Evolutionary conservation across 1,139 yeast species (phyloP), one percentile per base, ranked within the genome.

Genomic region (Yamadazyma mexicana): DNA sequence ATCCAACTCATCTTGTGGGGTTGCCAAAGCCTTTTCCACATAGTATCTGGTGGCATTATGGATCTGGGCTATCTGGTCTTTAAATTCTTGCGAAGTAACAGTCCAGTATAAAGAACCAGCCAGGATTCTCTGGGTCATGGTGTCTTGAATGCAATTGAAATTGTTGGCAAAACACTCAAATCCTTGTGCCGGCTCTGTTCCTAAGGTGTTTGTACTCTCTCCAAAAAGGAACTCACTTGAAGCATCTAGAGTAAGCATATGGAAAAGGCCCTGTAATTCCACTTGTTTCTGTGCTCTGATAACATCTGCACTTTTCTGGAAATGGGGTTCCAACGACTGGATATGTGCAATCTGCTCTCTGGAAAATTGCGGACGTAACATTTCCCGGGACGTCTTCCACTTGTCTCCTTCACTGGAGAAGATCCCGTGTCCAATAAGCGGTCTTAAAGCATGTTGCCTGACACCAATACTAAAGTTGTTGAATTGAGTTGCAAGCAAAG

Each of bases 321-420:
- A 49, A 46, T 76, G 80, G 5, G 66, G 68, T 48, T 75, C 79
- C 48, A 77, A 61, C 16, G 66, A 45, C 38, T 61, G 61, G 23
- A 77, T 66, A 46, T 75, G 80, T 17, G 75, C 63, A 28, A 78
- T 68, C 51, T 77, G 81, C 46, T 76, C 81, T 40, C 79, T 63
- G 18, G 75, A 66, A 56, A 79, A 79, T 54, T 77, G 82, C 0
- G 84, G 83, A 39, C 83, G 63, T 51, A 79, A 66, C 73, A 78
- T 61, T 15, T 75, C 72, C 37, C 84, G 61, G 14, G 81, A 71
- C 47, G 72, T 75, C 48, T 75, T 73, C 84, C 84, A 79, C 7
- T 76, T 78, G 17, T 62, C 70, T 12, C 79, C 80, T 40, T 75
- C 79, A 34, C 75, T 64, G 2, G 83, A 77, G 61, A 79, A 79